These are phyloP conservation scores for Leccinum fallax DNA, from an alignment of 1,284 basidiomycete genomes.

Conservation along the genomic window DNA sequence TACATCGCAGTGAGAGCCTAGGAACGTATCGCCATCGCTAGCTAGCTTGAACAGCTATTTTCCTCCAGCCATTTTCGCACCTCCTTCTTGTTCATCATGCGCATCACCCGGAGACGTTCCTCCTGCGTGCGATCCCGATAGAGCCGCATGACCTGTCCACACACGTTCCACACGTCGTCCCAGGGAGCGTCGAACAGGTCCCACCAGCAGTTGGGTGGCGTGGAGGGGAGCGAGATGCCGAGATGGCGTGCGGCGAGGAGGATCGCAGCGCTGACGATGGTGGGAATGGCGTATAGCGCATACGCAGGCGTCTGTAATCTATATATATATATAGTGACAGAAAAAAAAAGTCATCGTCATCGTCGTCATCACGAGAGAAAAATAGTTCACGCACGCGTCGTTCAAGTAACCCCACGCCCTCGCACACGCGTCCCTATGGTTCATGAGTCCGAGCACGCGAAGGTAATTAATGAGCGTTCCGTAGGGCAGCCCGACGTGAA, in stretches of 20 bases:
- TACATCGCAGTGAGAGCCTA: background rate
- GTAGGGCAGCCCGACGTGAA: constrained; percentile 89
- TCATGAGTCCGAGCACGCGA: constrained; percentile 82
- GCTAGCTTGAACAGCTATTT: constrained; percentile 22
- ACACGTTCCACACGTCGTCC: constrained; percentile 83
- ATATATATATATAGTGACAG: background rate
- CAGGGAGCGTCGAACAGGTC: constrained; percentile 84
- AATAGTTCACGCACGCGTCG: constrained; percentile 67
- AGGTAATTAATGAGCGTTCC: constrained; percentile 96
- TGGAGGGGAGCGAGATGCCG: constrained; percentile 71
- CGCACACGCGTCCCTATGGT: constrained; percentile 69
- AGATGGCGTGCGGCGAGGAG: constrained; percentile 72
- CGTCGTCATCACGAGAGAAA: background rate
- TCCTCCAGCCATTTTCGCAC: constrained; percentile 76
- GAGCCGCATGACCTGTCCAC: constrained; percentile 78
- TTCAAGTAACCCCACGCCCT: constrained; percentile 90
- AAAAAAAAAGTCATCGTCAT: background rate
- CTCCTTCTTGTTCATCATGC: constrained; percentile 68
- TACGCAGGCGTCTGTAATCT: constrained; percentile 92
- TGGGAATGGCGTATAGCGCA: constrained; percentile 84
- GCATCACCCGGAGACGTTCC: constrained; percentile 43
- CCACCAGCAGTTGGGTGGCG: constrained; percentile 78
- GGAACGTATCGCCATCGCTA: background rate
- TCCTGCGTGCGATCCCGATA: constrained; percentile 55
- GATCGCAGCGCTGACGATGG: constrained; percentile 86